Evolutionary conservation across 108 stramenopile species (phyloP).

Genomic region (Cyclotella atomus): DNA sequence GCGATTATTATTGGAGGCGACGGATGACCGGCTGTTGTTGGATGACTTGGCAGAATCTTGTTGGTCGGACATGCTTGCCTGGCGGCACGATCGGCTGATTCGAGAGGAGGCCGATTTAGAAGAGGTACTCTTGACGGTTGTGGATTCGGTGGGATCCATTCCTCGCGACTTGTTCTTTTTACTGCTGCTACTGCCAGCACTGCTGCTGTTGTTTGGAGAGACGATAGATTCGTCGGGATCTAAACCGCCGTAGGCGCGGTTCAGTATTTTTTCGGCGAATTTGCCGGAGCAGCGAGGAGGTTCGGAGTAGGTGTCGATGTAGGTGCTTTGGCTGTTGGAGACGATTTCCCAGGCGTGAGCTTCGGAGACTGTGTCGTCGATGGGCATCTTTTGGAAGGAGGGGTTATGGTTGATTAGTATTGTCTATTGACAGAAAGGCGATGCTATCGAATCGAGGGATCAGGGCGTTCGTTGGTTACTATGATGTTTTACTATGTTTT

Average conservation of each 20-base stretch:
- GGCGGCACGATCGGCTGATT: background rate
- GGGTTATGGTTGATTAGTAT: too few relatives aligned
- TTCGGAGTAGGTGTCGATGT: conserved; percentile 35
- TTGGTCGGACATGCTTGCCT: too few relatives aligned
- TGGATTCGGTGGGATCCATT: too few relatives aligned
- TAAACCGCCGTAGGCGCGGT: background rate
- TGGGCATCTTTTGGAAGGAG: background rate
- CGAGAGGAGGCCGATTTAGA: background rate
- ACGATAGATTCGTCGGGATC: conserved; percentile 3
- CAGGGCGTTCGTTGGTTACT: too few relatives aligned
- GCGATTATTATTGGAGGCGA: background rate
- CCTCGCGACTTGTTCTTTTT: background rate
- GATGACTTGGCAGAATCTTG: background rate
- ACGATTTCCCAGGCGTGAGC: background rate
- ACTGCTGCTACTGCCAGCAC: background rate
- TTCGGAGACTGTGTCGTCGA: conserved; percentile 5
- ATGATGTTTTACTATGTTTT: too few relatives aligned
- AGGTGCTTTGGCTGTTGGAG: conserved; percentile 2
- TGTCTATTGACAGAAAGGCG: too few relatives aligned
- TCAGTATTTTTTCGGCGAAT: background rate
- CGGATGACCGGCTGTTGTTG: background rate
- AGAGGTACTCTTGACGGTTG: too few relatives aligned
- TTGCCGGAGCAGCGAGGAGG: conserved; percentile 27
- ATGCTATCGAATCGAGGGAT: too few relatives aligned
- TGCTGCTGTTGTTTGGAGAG: too few relatives aligned